phyloP scores from a whole-genome alignment of 805 yeast species.

The Kurtzmaniella fragi region DNA sequence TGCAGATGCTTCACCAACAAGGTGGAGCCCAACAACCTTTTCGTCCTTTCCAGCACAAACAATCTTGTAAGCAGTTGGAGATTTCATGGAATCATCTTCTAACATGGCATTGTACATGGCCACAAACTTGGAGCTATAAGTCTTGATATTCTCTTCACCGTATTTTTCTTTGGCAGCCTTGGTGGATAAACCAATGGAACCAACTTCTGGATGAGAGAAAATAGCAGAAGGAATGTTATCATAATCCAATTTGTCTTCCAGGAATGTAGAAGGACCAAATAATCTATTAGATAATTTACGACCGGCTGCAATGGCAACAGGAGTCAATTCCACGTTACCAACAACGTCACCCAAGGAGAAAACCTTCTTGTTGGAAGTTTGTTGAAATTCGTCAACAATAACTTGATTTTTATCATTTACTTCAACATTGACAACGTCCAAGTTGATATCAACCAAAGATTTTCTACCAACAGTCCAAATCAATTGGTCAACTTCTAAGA shows the following conservation, averaged over 20 bases:
- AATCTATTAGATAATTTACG: constrained; percentile 88
- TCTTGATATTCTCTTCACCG: constrained; percentile 75
- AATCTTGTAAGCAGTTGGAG: constrained; percentile 83
- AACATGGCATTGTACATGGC: constrained; percentile 93
- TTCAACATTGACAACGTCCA: constrained; percentile 71
- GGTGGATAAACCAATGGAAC: constrained; percentile 85
- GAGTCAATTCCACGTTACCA: constrained; percentile 91
- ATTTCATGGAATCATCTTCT: constrained; percentile 55
- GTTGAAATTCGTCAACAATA: constrained; percentile 82
- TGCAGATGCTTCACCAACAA: constrained; percentile 85
- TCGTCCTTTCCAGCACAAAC: constrained; percentile 76
- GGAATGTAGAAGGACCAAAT: constrained; percentile 73
- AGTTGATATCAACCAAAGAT: constrained; percentile 67
- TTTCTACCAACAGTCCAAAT: constrained; percentile 95
- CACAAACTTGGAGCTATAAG: constrained; percentile 77
- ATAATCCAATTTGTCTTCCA: constrained; percentile 78
- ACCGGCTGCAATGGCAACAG: constrained; percentile 98
- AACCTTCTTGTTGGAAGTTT: constrained; percentile 64
- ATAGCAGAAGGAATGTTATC: constrained; percentile 88
- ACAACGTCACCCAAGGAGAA: constrained; percentile 92
- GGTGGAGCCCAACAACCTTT: constrained; percentile 91
- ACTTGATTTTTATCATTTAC: constrained; percentile 58
- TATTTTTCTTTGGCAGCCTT: constrained; percentile 69
- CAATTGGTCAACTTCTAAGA: constrained; percentile 62
- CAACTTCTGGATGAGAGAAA: constrained; percentile 98